Evolutionary conservation across 257 asterid species (phyloP), one percentile per base, ranked within the genome.

Genomic region (Solanum sejunctum): DNA sequence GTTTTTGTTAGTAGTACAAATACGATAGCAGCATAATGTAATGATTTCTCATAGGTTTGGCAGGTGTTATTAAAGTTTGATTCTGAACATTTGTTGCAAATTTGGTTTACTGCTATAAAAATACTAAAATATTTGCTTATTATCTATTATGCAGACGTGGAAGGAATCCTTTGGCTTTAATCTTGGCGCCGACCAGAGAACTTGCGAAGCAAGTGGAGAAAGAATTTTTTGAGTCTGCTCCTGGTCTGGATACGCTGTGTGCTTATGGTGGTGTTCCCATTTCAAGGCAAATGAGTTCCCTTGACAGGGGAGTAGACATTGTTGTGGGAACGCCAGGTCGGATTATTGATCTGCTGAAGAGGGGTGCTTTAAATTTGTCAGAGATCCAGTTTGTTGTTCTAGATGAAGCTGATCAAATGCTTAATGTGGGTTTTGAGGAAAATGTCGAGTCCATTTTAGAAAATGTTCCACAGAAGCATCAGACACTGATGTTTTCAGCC

Each of bases 401-500:
- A 73, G 98, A 96, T 87, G 99, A 96, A 89, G 98, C 98, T 80
- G 99, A 96, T 90, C 98, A 96, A 90, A 96, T 96, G 99, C 99
- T 96, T 88, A 96, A 93, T 52, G 98, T 96, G 77, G 99, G 99
- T 21, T 96, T 96, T 79, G 98, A 97, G 17, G 99, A 96, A 6
- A 96, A 91, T 87, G 99, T 96, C 60, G 98, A 96, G 92, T 89
- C 88, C 72, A 96, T 96, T 75, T 90, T 96, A 87, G 93, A 93
- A 85, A 92, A 87, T 87, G 91, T 95, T 21, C 90, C 85, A 23
- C 95, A 96, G 91, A 91, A 95, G 56, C 98, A 94, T 90, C 99
- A 95, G 88, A 96, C 98, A 26, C 78, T 95, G 98, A 92, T 96
- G 99, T 96, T 96, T 88, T 96, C 99, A 23, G 99, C 98, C 84